Conservation (phyloP, 1,139 yeast genomes). For the Pichia cactophila region DNA sequence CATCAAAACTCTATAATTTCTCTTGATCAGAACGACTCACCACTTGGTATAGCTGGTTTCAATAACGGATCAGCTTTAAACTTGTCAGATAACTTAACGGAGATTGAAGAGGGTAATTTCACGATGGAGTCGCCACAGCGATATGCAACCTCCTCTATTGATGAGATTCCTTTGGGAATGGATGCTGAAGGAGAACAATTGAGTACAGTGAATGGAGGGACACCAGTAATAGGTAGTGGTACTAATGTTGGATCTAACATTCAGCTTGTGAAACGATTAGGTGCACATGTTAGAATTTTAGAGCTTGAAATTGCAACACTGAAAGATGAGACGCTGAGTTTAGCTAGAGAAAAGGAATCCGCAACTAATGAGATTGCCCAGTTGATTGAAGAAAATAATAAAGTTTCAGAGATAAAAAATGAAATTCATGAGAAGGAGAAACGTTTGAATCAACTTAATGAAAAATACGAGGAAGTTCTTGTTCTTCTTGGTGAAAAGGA, state of each 20-base stretch:
- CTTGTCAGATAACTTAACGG: slow-evolving; percentile 1
- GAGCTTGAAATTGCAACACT: slow-evolving; percentile 69
- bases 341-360: slow-evolving; percentile 52
- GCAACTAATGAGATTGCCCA: slow-evolving; percentile 62
- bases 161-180: slow-evolving; percentile 15
- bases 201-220: slow-evolving; percentile 16
- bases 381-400: slow-evolving; percentile 48
- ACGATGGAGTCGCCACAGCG: slow-evolving; percentile 1
- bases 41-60: slow-evolving; percentile 5
- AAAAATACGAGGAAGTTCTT: slow-evolving; percentile 52
- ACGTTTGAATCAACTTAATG: slow-evolving; percentile 35
- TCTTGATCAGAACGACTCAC: slow-evolving; percentile 9
- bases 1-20: slow-evolving; percentile 16
- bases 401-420: slow-evolving; percentile 32
- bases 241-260: slow-evolving; percentile 31
- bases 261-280: slow-evolving; percentile 65
- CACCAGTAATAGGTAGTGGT: slow-evolving; percentile 1
- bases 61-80: neutral
- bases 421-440: slow-evolving; percentile 32
- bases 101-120: neutral
- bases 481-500: slow-evolving; percentile 83
- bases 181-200: slow-evolving; percentile 20
- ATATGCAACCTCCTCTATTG: slow-evolving; percentile 3
- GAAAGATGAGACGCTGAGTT: slow-evolving; percentile 52
- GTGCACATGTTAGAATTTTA: slow-evolving; percentile 66